Evolutionary conservation across 2,329 filamentous ascomycete species (phyloP), one percentile per base, ranked within the genome.

Genomic region (Exserohilum rostratum): DNA sequence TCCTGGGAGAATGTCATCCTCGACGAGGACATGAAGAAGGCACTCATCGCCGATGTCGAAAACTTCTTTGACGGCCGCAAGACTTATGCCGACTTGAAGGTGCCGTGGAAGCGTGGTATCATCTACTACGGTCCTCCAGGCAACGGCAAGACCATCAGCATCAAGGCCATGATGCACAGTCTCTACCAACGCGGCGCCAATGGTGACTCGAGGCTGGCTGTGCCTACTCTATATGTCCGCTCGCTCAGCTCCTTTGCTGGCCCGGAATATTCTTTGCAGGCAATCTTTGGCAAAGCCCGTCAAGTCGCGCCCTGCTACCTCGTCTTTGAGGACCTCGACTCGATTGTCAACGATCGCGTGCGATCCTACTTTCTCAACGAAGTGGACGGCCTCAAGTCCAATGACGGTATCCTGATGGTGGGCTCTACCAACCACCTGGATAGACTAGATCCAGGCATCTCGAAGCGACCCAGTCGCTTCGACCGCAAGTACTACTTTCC

Each of bases 311-410:
- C 88, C 0, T 90, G 87, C 74, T 83, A 89, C 57, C 81, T 90
- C 3, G 84, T 90, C 35, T 88, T 90, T 53, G 88, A 90, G 69
- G 88, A 90, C 59, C 80, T 90, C 5, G 88, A 90, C 68, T 86
- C 83, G 7, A 81, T 90, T 30, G 82, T 90, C 39, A 80, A 79
- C 10, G 83, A 87, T 49, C 60, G 68, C 2, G 84, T 87, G 12
- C 80, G 87, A 25, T 85, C 82, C 47, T 90, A 89, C 76, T 90
- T 90, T 74, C 78, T 90, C 43, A 90, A 90, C 67, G 87, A 90
- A 71, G 84, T 90, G 3, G 88, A 90, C 58, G 88, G 88, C 0
- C 82, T 90, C 10, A 83, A 85, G 62, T 82, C 80, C 58, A 90
- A 90, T 60, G 85, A 90, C 60, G 88, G 88, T 10, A 89, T 90